Evolutionary conservation across 1,284 basidiomycete genomes (phyloP).

Genomic region (Malassezia furfur): DNA sequence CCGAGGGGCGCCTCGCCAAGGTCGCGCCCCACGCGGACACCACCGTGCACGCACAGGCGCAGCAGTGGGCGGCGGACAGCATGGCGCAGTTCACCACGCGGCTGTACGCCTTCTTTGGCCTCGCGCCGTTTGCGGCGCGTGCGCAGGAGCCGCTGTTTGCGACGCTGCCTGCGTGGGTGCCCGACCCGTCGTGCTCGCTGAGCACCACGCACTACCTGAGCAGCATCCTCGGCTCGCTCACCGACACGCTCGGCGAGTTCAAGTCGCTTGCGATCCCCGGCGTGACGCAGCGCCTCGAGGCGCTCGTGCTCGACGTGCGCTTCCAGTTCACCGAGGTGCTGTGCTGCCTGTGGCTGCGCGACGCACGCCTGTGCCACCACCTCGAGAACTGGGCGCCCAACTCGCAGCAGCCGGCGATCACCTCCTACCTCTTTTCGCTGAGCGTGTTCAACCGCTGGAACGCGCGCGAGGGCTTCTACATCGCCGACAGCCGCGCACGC

Average conservation of each 20-base stretch:
- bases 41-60: conserved; percentile 66
- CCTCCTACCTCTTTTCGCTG: conserved; percentile 61
- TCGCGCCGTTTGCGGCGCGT: conserved; percentile 62
- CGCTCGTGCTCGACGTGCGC: conserved; percentile 67
- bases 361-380: conserved; percentile 71
- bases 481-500: conserved; percentile 62
- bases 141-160: conserved; percentile 52
- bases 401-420: conserved; percentile 50
- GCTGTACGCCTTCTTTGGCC: conserved; percentile 76
- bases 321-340: conserved; percentile 83
- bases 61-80: conserved; percentile 81
- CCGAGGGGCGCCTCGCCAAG: conserved; percentile 54
- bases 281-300: conserved; percentile 61
- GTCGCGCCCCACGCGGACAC: conserved; percentile 1
- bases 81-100: conserved; percentile 76
- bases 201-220: conserved; percentile 71
- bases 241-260: conserved; percentile 75
- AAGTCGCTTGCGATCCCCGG: conserved; percentile 62
- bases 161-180: conserved; percentile 60
- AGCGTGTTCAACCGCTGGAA: conserved; percentile 75
- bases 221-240: conserved; percentile 69
- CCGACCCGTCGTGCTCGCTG: conserved; percentile 67
- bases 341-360: conserved; percentile 69
- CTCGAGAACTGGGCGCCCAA: conserved; percentile 76
- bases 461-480: conserved; percentile 67